phyloP scores from a whole-genome alignment of 2,329 filamentous ascomycete species.

The Monilinia vaccinii-corymbosi region DNA sequence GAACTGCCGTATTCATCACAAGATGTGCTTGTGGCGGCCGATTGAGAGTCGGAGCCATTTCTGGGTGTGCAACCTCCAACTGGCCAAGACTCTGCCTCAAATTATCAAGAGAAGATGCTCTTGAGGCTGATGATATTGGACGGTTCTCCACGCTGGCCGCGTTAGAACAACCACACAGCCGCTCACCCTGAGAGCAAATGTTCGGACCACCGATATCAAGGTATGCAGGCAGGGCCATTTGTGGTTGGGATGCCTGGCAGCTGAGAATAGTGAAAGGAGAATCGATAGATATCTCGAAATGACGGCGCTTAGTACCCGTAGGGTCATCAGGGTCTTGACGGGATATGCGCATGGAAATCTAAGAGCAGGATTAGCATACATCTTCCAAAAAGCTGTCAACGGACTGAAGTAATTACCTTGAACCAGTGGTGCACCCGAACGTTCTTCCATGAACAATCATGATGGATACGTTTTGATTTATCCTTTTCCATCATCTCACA shows the following conservation, averaged over 20 bases:
- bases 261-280: slow-evolving; percentile 68
- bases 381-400: not conserved
- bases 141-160: slow-evolving; percentile 34
- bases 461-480: slow-evolving; percentile 50
- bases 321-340: slow-evolving; percentile 56
- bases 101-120: slow-evolving; percentile 37
- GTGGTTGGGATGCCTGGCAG: slow-evolving; percentile 62
- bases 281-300: slow-evolving; percentile 72
- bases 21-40: slow-evolving; percentile 42
- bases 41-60: slow-evolving; percentile 28
- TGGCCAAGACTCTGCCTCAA: slow-evolving; percentile 18
- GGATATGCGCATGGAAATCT: slow-evolving; percentile 70
- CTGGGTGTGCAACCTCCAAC: slow-evolving; percentile 6
- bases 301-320: slow-evolving; percentile 47
- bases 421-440: slow-evolving; percentile 73
- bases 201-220: slow-evolving; percentile 40
- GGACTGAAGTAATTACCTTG: slow-evolving; percentile 41
- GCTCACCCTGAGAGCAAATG: slow-evolving; percentile 31
- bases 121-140: slow-evolving; percentile 33
- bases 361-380: not conserved
- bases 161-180: slow-evolving; percentile 54
- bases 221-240: slow-evolving; percentile 62
- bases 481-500: slow-evolving; percentile 60
- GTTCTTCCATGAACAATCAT: slow-evolving; percentile 65
- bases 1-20: slow-evolving; percentile 19